Base-by-base conservation (phyloP, 495 filamentous ascomycete species). In the Oidiodendron maius region DNA sequence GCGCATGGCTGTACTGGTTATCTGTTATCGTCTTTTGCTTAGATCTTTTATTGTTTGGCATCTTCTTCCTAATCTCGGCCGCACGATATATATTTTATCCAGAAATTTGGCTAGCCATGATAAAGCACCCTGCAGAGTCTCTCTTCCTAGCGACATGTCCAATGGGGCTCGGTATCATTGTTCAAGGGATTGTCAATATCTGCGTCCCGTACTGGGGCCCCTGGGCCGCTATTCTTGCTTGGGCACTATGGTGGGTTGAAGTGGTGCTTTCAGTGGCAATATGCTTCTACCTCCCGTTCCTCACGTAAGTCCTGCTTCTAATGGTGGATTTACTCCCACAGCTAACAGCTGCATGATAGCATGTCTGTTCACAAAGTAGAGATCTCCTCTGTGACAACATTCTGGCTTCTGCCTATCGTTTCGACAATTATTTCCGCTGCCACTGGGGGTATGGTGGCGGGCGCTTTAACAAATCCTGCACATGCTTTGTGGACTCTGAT, bases 61-160 rank as follows among this genome's bases (percentile, higher is more conserved):
- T 61, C 16, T 65, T 74, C 46, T 32, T 52, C 35, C 42, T 70
- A 17, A 68, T 80, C 47, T 73, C 70, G 20, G 23, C 71, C 3
- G 52, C 82, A 3, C 71, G 81, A 6, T 84, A 82, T 50, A 61
- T 57, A 0, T 48, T 81, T 1, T 84, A 80, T 47, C 79, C 77
- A 0, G 66, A 71, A 46, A 70, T 80, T 16, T 83, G 74, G 64
- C 40, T 10, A 0, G 67, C 62, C 12, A 77, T 83, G 76, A 60
- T 83, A 32, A 64, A 55, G 0, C 72, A 83, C 56, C 76, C 79
- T 0, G 61, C 63, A 0, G 76, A 85, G 50, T 76, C 71, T 2
- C 66, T 85, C 38, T 84, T 83, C 55, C 61, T 83, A 1, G 81
- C 75, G 0, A 75, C 76, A 0, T 65, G 78, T 20, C 80, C 80